Conservation (phyloP, 345 rosid species). For the Murraya paniculata region DNA sequence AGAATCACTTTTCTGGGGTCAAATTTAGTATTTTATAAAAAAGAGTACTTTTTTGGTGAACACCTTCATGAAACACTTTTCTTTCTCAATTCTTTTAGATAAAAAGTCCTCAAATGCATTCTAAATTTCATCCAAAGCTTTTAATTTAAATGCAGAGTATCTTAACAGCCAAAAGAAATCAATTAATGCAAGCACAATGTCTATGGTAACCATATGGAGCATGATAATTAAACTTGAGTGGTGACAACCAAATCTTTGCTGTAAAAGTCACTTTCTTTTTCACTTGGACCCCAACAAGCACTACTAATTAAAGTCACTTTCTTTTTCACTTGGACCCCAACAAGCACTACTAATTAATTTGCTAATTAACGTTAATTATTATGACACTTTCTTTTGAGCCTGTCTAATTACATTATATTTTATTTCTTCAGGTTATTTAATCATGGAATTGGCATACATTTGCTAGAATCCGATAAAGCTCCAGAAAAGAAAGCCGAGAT, state of each 20-base stretch:
- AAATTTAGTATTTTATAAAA: too few relatives aligned
- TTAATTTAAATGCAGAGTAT: neutral
- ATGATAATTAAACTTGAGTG: neutral
- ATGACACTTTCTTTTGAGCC: neutral
- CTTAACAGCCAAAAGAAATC: neutral
- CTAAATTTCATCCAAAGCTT: neutral
- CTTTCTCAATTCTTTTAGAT: too few relatives aligned
- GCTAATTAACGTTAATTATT: too few relatives aligned
- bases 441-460: constrained; percentile 45
- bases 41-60: too few relatives aligned
- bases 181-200: too few relatives aligned
- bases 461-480: constrained; percentile 32
- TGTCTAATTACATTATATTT: neutral
- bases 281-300: neutral
- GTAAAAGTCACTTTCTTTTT: neutral
- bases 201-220: neutral
- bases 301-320: too few relatives aligned
- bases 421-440: constrained; percentile 41
- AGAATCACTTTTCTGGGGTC: neutral
- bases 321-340: neutral
- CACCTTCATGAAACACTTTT: too few relatives aligned
- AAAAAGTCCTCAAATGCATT: neutral
- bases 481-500: constrained; percentile 33
- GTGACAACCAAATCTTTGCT: neutral
- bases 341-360: neutral